These are phyloP conservation scores for Carpinus fangiana DNA, from an alignment of 306 rosid genomes.

Conservation along the genomic window DNA sequence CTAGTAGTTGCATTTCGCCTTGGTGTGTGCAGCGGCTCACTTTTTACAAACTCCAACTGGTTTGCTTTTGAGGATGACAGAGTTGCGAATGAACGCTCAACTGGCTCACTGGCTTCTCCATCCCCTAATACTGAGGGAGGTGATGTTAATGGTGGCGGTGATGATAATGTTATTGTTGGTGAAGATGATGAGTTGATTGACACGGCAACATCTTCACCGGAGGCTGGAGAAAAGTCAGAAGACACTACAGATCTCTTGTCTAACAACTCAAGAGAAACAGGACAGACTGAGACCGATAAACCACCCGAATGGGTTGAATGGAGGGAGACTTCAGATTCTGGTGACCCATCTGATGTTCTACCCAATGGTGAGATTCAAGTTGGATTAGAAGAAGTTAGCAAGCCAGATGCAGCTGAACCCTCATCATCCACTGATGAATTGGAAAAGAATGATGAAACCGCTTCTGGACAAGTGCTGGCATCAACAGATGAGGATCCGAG, in stretches of 20 bases:
- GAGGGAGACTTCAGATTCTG: slow-evolving; percentile 88
- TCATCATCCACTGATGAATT: slow-evolving; percentile 42
- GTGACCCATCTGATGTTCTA: slow-evolving; percentile 56
- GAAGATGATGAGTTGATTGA: slow-evolving; percentile 87
- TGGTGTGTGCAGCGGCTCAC: slow-evolving; percentile 72
- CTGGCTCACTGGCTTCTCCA: slow-evolving; percentile 67
- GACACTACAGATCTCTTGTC: background rate
- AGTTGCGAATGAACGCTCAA: slow-evolving; percentile 65
- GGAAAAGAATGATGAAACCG: slow-evolving; percentile 36
- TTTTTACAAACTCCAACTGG: slow-evolving; percentile 98
- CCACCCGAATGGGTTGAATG: slow-evolving; percentile 99
- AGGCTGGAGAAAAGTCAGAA: slow-evolving; percentile 50
- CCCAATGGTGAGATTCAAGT: slow-evolving; percentile 67
- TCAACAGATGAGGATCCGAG: slow-evolving; percentile 29
- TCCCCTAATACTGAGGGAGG: slow-evolving; percentile 64
- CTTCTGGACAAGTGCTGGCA: slow-evolving; percentile 35
- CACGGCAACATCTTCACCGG: slow-evolving; percentile 73
- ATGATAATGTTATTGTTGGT: slow-evolving; percentile 55
- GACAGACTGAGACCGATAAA: slow-evolving; percentile 61
- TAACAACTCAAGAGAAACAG: slow-evolving; percentile 28
- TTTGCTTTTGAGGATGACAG: slow-evolving; percentile 87
- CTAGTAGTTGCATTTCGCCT: slow-evolving; percentile 18
- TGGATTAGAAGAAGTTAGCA: slow-evolving; percentile 37
- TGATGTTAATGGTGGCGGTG: slow-evolving; percentile 36
- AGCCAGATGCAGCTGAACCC: slow-evolving; percentile 43